A percentile compares a stretch with the other conserved stretches of the same genome.
Evolutionary conservation across 495 filamentous ascomycete genomes (phyloP).

Genomic region (Oidiodendron maius): DNA sequence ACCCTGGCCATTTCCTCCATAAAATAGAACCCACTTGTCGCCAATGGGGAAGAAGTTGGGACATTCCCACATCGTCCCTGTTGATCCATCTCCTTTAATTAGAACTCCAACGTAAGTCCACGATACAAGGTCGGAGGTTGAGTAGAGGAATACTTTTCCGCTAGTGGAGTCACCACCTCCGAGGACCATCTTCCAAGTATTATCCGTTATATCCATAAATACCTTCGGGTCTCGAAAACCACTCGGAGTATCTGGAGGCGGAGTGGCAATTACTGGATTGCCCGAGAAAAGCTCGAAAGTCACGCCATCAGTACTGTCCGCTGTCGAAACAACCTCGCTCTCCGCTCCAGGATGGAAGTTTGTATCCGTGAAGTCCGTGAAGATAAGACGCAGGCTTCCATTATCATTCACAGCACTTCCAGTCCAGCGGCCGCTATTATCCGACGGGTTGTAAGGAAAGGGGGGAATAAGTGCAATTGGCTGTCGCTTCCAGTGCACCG

Average conservation of each 20-base stretch:
- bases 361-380: conserved; percentile 10
- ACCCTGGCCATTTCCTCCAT: conserved; percentile 7
- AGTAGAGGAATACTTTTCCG: conserved; percentile 18
- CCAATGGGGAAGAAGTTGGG: conserved; percentile 27
- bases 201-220: conserved; percentile 13
- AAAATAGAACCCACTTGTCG: conserved; percentile 20
- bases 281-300: conserved; percentile 14
- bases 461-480: conserved; percentile 27
- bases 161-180: conserved; percentile 7
- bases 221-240: conserved; percentile 21
- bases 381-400: conserved; percentile 8
- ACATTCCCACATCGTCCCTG: conserved; percentile 24
- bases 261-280: conserved; percentile 19
- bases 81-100: conserved; percentile 5
- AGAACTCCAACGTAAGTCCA: conserved; percentile 16
- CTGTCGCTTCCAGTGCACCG: conserved; percentile 36
- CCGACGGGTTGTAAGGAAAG: conserved; percentile 13
- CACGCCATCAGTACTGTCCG: conserved; percentile 11
- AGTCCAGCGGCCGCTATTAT: conserved; percentile 22
- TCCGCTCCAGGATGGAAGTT: conserved; percentile 1
- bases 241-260: conserved; percentile 10
- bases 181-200: conserved; percentile 19
- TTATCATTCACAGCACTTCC: conserved; percentile 12
- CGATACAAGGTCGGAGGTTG: background rate
- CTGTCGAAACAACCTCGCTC: conserved; percentile 6